These are phyloP conservation scores for Hypomontagnella submonticulosa DNA, from an alignment of 495 filamentous ascomycete species.

Conservation along the genomic window DNA sequence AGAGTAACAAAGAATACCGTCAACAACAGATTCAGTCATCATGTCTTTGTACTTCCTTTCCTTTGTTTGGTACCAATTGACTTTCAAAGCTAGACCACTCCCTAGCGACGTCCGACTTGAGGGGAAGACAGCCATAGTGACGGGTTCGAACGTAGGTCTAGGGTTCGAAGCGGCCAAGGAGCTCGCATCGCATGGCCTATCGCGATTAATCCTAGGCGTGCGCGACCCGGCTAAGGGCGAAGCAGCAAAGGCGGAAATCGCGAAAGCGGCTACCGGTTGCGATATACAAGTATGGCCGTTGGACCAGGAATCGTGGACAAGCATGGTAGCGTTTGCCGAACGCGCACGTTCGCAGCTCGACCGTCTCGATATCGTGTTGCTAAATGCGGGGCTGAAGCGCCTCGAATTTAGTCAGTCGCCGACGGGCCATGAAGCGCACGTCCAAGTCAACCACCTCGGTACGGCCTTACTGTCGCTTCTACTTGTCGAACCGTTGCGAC, in stretches of 20 bases:
- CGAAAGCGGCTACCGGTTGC: slow-evolving; percentile 47
- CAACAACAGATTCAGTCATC: neutral
- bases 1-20: neutral
- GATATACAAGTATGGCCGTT: slow-evolving; percentile 62
- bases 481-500: slow-evolving; percentile 47
- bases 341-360: slow-evolving; percentile 46
- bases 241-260: slow-evolving; percentile 57
- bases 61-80: slow-evolving; percentile 35
- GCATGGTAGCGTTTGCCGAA: slow-evolving; percentile 53
- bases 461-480: slow-evolving; percentile 35
- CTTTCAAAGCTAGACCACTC: slow-evolving; percentile 34
- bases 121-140: slow-evolving; percentile 62
- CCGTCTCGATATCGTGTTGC: slow-evolving; percentile 55
- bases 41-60: slow-evolving; percentile 33
- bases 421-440: slow-evolving; percentile 57
- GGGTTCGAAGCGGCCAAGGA: slow-evolving; percentile 63
- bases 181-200: slow-evolving; percentile 54
- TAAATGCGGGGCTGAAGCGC: slow-evolving; percentile 59
- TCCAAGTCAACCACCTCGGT: slow-evolving; percentile 58
- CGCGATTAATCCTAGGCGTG: slow-evolving; percentile 60
- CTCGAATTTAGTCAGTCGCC: slow-evolving; percentile 37
- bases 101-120: slow-evolving; percentile 26
- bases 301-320: slow-evolving; percentile 60
- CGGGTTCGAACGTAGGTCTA: slow-evolving; percentile 64
- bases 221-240: slow-evolving; percentile 54